Evolutionary conservation across 139 green algal species (phyloP).

Genomic region (Parachlorella kessleri): DNA sequence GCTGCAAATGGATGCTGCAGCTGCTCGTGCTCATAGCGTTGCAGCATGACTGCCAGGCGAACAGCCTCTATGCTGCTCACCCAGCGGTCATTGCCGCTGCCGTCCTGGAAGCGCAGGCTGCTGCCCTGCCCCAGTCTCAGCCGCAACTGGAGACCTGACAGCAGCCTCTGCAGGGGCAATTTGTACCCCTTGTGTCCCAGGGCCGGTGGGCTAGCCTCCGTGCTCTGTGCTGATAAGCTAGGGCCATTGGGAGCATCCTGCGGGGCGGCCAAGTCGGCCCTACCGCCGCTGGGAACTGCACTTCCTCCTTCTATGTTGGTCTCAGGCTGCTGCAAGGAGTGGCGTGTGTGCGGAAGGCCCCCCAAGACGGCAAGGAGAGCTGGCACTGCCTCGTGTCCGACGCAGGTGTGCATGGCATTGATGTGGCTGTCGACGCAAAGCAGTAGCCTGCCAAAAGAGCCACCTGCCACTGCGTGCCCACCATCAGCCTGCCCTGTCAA

Average conservation of each 20-base stretch:
- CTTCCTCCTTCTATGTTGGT: background rate
- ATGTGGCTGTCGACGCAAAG: background rate
- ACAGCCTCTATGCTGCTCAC: conserved; percentile 23
- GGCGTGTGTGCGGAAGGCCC: background rate
- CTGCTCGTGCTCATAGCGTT: background rate
- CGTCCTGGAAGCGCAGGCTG: conserved; percentile 33
- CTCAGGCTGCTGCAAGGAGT: background rate
- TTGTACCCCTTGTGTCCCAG: background rate
- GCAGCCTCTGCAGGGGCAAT: background rate
- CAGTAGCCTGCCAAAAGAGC: background rate
- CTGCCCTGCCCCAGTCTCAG: conserved; percentile 35
- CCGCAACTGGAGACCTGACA: conserved; percentile 3
- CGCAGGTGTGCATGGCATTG: background rate
- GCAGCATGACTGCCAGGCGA: conserved; percentile 10
- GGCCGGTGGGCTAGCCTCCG: too few relatives aligned
- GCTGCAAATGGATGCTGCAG: background rate
- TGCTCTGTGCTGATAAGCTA: background rate
- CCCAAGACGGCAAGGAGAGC: conserved; percentile 10
- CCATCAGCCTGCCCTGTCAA: too few relatives aligned
- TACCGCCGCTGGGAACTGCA: background rate
- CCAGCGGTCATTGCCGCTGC: conserved; percentile 12
- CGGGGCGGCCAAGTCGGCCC: background rate
- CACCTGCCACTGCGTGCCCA: background rate
- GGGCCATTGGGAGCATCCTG: background rate
- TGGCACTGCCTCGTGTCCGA: conserved; percentile 3